Evolutionary conservation across 164 flowering plant genomes (phyloP).

Genomic region (Magnolia changhungtana): DNA sequence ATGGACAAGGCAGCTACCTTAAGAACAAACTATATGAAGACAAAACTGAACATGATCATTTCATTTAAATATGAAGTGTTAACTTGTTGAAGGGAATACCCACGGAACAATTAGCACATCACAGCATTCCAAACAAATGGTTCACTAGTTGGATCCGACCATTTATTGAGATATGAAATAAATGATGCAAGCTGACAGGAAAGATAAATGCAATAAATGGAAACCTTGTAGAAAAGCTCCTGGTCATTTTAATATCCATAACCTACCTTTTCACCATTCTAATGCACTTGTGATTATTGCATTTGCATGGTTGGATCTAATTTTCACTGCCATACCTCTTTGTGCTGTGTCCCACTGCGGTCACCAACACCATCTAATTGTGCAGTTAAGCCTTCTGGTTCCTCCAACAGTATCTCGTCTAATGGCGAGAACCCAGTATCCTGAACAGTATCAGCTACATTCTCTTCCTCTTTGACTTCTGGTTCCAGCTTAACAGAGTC

Average conservation of each 20-base stretch:
- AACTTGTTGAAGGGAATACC: no score
- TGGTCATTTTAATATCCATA: background rate
- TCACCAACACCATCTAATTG: constrained; percentile 24
- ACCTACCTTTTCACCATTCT: constrained; percentile 1
- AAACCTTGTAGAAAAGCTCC: no score
- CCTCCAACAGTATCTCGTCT: constrained; percentile 65
- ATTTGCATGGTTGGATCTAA: background rate
- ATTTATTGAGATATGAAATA: background rate
- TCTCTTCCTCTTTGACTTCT: constrained; percentile 25
- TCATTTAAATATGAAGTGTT: no score
- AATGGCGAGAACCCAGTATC: constrained; percentile 41
- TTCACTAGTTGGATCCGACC: background rate
- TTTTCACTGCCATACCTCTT: constrained; percentile 42
- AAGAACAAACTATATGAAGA: background rate
- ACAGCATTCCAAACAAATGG: no score
- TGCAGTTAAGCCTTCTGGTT: constrained; percentile 26
- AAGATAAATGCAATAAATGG: no score
- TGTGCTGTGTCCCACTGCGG: constrained; percentile 31
- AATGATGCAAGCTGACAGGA: background rate
- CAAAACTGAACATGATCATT: background rate
- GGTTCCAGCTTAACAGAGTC: constrained; percentile 36
- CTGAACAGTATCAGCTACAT: constrained; percentile 16
- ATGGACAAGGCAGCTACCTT: no score
- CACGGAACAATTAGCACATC: no score
- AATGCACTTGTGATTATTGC: background rate